Evolutionary conservation across 495 filamentous ascomycete genomes (phyloP).

Genomic region (Daldinia caldariorum): DNA sequence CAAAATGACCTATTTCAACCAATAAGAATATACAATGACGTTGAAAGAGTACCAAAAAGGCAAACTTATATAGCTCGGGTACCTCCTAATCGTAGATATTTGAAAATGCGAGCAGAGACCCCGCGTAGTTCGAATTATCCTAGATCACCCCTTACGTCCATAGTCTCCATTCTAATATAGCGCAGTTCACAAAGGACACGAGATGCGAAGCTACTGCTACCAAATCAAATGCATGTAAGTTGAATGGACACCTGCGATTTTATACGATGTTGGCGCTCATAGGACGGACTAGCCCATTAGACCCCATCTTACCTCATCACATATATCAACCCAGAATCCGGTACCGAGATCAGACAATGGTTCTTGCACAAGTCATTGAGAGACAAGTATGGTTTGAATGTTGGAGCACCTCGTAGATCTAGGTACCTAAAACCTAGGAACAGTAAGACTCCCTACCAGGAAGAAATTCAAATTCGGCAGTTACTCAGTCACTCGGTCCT

Average conservation of each 20-base stretch:
- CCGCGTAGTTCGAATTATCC: background rate
- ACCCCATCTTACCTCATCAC: too few relatives aligned
- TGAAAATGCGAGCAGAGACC: too few relatives aligned
- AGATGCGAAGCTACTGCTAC: background rate
- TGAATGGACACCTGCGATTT: background rate
- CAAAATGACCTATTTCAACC: too few relatives aligned
- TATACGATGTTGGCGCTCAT: background rate
- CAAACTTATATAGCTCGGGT: too few relatives aligned
- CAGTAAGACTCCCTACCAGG: background rate
- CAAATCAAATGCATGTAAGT: background rate
- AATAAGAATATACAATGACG: too few relatives aligned
- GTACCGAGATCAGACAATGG: too few relatives aligned
- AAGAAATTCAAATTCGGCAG: conserved; percentile 14
- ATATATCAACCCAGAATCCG: too few relatives aligned
- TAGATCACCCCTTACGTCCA: background rate
- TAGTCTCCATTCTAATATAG: background rate
- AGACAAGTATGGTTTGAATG: background rate
- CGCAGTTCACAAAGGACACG: background rate
- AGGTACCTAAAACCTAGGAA: too few relatives aligned
- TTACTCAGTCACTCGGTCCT: conserved; percentile 7
- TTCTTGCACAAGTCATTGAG: too few relatives aligned
- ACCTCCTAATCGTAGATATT: too few relatives aligned
- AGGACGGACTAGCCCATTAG: too few relatives aligned
- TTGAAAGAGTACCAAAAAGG: too few relatives aligned
- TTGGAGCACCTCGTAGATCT: background rate